phyloP scores from a whole-genome alignment of 2,329 filamentous ascomycete species.

The Diplodia seriata region DNA sequence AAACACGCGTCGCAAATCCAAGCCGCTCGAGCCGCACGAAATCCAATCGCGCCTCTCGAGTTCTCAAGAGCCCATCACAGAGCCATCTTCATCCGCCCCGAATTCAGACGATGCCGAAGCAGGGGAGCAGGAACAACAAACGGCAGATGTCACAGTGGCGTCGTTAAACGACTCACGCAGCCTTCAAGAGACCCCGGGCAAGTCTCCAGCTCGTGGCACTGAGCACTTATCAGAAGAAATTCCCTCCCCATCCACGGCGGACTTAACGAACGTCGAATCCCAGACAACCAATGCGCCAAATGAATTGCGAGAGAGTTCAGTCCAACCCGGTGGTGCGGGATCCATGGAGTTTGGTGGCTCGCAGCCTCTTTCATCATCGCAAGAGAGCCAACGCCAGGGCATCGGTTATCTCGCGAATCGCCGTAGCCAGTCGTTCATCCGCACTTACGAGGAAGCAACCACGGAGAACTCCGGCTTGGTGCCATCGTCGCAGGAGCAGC shows the following conservation, averaged over 20 bases:
- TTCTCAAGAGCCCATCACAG: slow-evolving; percentile 14
- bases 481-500: slow-evolving; percentile 15
- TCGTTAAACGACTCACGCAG: not conserved
- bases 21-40: slow-evolving; percentile 63
- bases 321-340: slow-evolving; percentile 35
- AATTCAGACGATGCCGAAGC: slow-evolving; percentile 36
- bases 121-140: slow-evolving; percentile 32
- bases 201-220: not conserved
- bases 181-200: not conserved
- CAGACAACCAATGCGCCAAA: slow-evolving; percentile 37
- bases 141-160: slow-evolving; percentile 19
- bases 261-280: slow-evolving; percentile 34
- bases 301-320: slow-evolving; percentile 38
- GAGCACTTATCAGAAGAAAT: not conserved
- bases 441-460: slow-evolving; percentile 41
- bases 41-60: slow-evolving; percentile 38
- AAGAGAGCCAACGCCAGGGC: slow-evolving; percentile 42
- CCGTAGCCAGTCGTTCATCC: slow-evolving; percentile 52
- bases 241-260: not conserved
- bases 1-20: slow-evolving; percentile 87
- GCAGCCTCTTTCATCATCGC: slow-evolving; percentile 43
- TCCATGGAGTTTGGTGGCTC: slow-evolving; percentile 42
- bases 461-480: slow-evolving; percentile 2
- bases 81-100: slow-evolving; percentile 28
- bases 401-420: slow-evolving; percentile 55